These are phyloP conservation scores for Echium plantagineum DNA, from an alignment of 257 asterid genomes.

Conservation along the genomic window DNA sequence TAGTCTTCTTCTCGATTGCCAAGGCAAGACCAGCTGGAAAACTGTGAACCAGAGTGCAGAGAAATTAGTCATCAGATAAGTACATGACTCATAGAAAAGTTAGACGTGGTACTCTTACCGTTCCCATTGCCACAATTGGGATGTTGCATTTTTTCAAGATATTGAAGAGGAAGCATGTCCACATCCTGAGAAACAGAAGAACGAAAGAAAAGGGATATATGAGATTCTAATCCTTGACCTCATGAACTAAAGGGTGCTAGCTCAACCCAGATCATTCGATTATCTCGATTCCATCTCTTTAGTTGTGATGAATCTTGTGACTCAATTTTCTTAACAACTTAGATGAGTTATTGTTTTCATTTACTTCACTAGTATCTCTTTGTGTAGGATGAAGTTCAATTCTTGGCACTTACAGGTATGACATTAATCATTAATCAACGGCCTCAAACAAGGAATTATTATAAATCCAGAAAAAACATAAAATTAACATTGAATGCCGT, in stretches of 20 bases:
- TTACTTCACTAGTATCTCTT: too few relatives aligned
- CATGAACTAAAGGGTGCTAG: too few relatives aligned
- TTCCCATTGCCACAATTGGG: constrained; percentile 78
- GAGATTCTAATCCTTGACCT: too few relatives aligned
- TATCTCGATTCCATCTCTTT: background rate
- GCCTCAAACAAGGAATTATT: too few relatives aligned
- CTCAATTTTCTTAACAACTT: background rate
- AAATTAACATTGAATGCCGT: too few relatives aligned
- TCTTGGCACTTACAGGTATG: background rate
- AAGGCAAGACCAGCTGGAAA: constrained; percentile 89
- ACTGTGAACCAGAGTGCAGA: constrained; percentile 28
- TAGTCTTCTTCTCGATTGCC: constrained; percentile 90
- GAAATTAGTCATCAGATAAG: constrained; percentile 3
- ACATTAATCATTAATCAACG: too few relatives aligned
- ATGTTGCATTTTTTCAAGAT: constrained; percentile 66
- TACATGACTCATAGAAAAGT: background rate
- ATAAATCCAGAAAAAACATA: too few relatives aligned
- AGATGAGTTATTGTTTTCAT: background rate
- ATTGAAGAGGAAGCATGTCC: constrained; percentile 88
- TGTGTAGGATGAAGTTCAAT: too few relatives aligned
- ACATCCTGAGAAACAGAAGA: constrained; percentile 42
- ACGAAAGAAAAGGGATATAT: background rate
- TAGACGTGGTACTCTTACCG: constrained; percentile 35
- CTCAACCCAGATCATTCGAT: too few relatives aligned
- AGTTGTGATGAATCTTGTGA: background rate